Base-by-base conservation (phyloP, 139 green algal genomes). In the Nannochloris sp. region DNA sequence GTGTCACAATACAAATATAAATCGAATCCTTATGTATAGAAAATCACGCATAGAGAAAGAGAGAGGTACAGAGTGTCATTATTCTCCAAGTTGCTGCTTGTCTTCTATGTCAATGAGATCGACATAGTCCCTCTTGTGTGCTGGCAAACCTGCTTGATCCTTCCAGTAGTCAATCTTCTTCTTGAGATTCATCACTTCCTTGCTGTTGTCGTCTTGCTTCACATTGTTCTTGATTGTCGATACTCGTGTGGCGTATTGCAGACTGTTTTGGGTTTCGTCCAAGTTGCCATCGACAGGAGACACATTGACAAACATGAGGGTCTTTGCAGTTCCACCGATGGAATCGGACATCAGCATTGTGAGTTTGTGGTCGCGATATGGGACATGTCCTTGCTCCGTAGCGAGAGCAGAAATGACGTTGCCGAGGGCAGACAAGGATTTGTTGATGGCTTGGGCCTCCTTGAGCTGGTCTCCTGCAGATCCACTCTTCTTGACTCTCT, bases 401-500 rank as follows among this genome's bases (percentile, higher is more conserved):
- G 92, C 89, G 25, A 98, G 80, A 16, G 92, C 89, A 34, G 68
- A 83, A 75, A 98, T 97, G 66, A 98, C 93, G 66, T 98, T 88
- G 19, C 93, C 93, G 19, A 99, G 82, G 21, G 93, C 93, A 0
- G 72, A 88, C 44, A 99, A 81, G 0, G 79, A 92, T 82, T 97
- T 97, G 89, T 99, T 99, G 86, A 99, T 98, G 54, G 91, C 86
- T 75, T 95, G 86, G 24, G 93, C 92, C 77, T 98, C 93, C 82
- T 96, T 97, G 25, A 97, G 80, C 78, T 92, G 85, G 69, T 96
- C 89, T 4, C 93, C 93, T 18, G 72, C 81, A 23, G 78, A 84
- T 15, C 80, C 79, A 7, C 73, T 88, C 87, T 98, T 98, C 84
- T 98, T 98, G 24, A 97, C 75, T 43, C 92, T 75, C 75, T 99